Evolutionary conservation across 805 yeast species (phyloP), one percentile per base, ranked within the genome.

Genomic region (Saturnispora bothae): DNA sequence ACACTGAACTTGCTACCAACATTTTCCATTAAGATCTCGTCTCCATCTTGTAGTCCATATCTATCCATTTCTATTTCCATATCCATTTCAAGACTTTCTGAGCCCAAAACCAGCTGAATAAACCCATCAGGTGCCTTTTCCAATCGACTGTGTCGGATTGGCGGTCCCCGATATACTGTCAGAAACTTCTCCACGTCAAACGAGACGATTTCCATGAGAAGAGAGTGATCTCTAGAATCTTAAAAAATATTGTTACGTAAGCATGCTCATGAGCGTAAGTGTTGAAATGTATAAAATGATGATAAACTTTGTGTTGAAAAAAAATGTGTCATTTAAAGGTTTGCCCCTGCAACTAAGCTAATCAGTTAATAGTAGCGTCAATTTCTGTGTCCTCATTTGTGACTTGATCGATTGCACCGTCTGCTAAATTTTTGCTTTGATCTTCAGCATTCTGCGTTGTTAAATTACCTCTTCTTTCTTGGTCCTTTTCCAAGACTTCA

Each of bases 401-500:
- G n/a, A n/a, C n/a, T n/a, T n/a, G n/a, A n/a, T n/a, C n/a, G n/a
- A n/a, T n/a, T n/a, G n/a, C n/a, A n/a, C 5, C 8, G 15, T n/a
- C 8, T 8, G 8, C 17, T 7, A 28, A n/a, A 5, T 27, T 33
- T 25, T 20, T 27, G 10, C 14, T 12, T 18, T 19, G 15, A 17
- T 36, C 29, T 3, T 28, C 21, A 16, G 27, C 22, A 19, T 29
- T 28, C 40, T 55, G 59, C 10, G 46, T 51, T 4, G 44, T 44
- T 18, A 75, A 56, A 13, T 83, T 83, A 1, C 94, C 94, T 36
- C 95, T 69, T 36, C 58, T 51, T 40, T 55, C 65, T 54, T 84
- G 95, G 47, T 83, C 88, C n/a, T 67, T 66, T 54, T 84, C 95
- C 41, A 84, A 75, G 5, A 81, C 73, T 52, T 83, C 88, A 52